These are phyloP conservation scores for Sedum album DNA, from an alignment of 164 flowering plant genomes.

Conservation along the genomic window DNA sequence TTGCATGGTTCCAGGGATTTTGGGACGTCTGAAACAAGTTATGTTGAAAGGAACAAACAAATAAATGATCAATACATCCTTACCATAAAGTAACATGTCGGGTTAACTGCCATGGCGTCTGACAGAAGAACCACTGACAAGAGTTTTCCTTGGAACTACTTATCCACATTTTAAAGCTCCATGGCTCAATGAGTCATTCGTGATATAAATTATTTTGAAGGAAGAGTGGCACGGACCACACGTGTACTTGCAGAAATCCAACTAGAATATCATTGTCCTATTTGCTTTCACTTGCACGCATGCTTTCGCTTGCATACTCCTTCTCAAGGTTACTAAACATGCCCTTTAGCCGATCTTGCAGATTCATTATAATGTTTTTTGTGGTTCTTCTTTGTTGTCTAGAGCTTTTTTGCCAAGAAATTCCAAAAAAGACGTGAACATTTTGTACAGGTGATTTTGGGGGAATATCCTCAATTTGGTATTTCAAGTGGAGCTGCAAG, in stretches of 20 bases:
- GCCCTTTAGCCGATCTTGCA: slow-evolving; percentile 57
- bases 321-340: slow-evolving; percentile 51
- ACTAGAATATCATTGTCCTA: no score
- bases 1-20: neutral
- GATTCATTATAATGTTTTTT: slow-evolving; percentile 50
- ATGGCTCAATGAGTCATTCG: no score
- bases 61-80: no score
- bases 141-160: neutral
- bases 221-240: no score
- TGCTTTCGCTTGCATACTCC: slow-evolving; percentile 35
- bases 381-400: slow-evolving; percentile 70
- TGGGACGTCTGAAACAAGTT: no score
- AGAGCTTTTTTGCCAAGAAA: slow-evolving; percentile 80
- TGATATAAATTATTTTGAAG: no score
- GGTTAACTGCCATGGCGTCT: neutral
- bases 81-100: no score
- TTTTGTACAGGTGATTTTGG: slow-evolving; percentile 46
- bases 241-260: no score
- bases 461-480: slow-evolving; percentile 65
- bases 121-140: neutral
- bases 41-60: neutral
- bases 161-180: no score
- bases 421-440: slow-evolving; percentile 56
- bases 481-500: slow-evolving; percentile 77
- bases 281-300: neutral